Base-by-base conservation (phyloP, 2,329 filamentous ascomycete genomes). In the Incumbomyces delicatus region DNA sequence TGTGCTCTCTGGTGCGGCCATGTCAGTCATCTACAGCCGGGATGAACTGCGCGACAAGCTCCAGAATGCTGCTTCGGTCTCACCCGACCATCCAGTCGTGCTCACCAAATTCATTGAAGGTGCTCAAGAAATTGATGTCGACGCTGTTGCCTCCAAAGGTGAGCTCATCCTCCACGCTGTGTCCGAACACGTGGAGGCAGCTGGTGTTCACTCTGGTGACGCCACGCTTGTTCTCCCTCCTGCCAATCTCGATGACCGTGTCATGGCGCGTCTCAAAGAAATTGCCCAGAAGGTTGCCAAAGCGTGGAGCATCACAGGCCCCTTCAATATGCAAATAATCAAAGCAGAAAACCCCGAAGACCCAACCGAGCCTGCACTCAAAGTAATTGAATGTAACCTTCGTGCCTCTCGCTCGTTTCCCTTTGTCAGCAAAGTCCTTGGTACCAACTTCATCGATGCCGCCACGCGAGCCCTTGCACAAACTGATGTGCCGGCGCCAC, bases 271-370 rank as follows among this genome's bases (percentile, higher is more conserved):
- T 51, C 79, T 95, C 62, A 96, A 95, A 80, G 87, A 87, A 58
- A 96, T 98, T 58, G 90, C 92, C 13, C 70, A 89, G 67, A 96
- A 95, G 78, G 89, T 98, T 44, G 92, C 92, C 56, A 85, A 92
- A 70, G 92, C 92, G 40, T 95, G 90, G 87, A 88, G 78, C 62
- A 96, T 96, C 66, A 96, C 88, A 16, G 92, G 92, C 46, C 92
- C 92, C 49, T 98, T 96, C 80, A 98, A 98, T 77, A 96, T 98
- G 90, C 92, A 98, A 65, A 94, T 98, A 69, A 96, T 98, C 77
- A 94, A 94, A 73, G 87, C 85, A 31, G 76, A 86, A 11, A 48
- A 34, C 6, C 46, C 50, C 18, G 6, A 16, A 16, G 79, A 83
- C 29, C 81, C 86, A 49, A 85, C 85, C 48, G 83, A 82, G 47